Conservation (phyloP, 257 asterid genomes). For the Scutellaria galericulata region DNA sequence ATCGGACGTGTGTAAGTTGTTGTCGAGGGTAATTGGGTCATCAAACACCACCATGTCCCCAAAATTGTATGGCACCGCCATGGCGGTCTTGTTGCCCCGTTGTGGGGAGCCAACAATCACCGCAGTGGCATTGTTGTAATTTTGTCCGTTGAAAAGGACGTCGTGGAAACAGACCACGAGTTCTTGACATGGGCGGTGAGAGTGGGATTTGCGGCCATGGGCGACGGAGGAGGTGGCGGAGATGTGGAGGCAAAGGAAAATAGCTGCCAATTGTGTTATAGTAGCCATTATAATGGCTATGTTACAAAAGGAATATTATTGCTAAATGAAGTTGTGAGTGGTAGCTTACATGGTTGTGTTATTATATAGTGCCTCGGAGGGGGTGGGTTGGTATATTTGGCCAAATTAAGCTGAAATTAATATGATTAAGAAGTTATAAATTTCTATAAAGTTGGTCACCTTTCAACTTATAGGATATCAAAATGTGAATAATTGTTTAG, state of each 20-base stretch:
- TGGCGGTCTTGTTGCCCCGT: slow-evolving; percentile 68
- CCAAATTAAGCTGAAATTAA: too few relatives aligned
- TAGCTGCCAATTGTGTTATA: neutral
- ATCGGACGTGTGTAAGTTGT: slow-evolving; percentile 64
- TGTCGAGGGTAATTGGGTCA: slow-evolving; percentile 76
- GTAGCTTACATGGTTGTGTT: too few relatives aligned
- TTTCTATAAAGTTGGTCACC: too few relatives aligned
- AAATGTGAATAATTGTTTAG: too few relatives aligned
- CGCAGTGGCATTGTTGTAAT: slow-evolving; percentile 61
- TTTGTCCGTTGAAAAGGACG: slow-evolving; percentile 62
- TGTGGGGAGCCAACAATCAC: slow-evolving; percentile 60
- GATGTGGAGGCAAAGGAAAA: slow-evolving; percentile 30
- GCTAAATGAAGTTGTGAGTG: too few relatives aligned
- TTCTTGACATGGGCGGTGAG: slow-evolving; percentile 25
- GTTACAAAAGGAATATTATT: too few relatives aligned
- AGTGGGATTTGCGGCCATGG: slow-evolving; percentile 4
- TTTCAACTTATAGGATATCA: too few relatives aligned
- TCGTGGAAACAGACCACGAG: slow-evolving; percentile 65
- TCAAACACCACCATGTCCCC: slow-evolving; percentile 73
- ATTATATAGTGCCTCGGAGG: too few relatives aligned
- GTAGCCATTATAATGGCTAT: neutral
- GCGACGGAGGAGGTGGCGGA: slow-evolving; percentile 7
- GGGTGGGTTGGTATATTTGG: too few relatives aligned
- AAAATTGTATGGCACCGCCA: slow-evolving; percentile 47
- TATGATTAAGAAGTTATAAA: too few relatives aligned